These are phyloP conservation scores for Cadophora gregata DNA, from an alignment of 2,329 filamentous ascomycete species.

Conservation along the genomic window DNA sequence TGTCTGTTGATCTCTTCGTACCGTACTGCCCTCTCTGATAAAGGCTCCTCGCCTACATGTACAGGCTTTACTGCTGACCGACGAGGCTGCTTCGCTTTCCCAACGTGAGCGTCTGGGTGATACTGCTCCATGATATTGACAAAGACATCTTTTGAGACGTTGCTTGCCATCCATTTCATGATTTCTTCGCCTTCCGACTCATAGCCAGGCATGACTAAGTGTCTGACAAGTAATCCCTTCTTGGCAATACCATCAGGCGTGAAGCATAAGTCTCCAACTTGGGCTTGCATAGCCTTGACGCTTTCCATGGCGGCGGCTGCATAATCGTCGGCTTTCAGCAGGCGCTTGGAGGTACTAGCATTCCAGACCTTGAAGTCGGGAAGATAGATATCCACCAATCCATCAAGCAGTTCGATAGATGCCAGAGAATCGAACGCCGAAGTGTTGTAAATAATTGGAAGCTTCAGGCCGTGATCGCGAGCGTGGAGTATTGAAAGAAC, in stretches of 20 bases:
- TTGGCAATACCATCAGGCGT: conserved; percentile 82
- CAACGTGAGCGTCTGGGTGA: conserved; percentile 79
- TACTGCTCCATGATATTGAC: conserved; percentile 93
- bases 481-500: conserved; percentile 78
- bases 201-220: conserved; percentile 85
- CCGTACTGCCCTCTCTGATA: conserved; percentile 54
- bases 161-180: conserved; percentile 75
- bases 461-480: conserved; percentile 67
- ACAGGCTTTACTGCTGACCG: conserved; percentile 42
- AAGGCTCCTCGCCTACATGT: conserved; percentile 27
- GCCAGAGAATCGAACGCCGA: conserved; percentile 79
- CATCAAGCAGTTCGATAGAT: conserved; percentile 75
- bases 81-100: conserved; percentile 62
- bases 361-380: conserved; percentile 88
- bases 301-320: conserved; percentile 74
- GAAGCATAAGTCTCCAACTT: conserved; percentile 85
- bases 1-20: conserved; percentile 83
- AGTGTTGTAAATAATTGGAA: conserved; percentile 86
- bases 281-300: conserved; percentile 78
- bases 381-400: conserved; percentile 85
- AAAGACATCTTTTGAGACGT: conserved; percentile 77
- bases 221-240: conserved; percentile 75
- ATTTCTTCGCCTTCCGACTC: conserved; percentile 76
- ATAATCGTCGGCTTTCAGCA: conserved; percentile 82
- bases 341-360: conserved; percentile 65